Percentiles rank a stretch among this genome's conserved stretches.
Evolutionary conservation across 768 basidiomycete genomes (phyloP).

Genomic region (Fomitopsis serialis): DNA sequence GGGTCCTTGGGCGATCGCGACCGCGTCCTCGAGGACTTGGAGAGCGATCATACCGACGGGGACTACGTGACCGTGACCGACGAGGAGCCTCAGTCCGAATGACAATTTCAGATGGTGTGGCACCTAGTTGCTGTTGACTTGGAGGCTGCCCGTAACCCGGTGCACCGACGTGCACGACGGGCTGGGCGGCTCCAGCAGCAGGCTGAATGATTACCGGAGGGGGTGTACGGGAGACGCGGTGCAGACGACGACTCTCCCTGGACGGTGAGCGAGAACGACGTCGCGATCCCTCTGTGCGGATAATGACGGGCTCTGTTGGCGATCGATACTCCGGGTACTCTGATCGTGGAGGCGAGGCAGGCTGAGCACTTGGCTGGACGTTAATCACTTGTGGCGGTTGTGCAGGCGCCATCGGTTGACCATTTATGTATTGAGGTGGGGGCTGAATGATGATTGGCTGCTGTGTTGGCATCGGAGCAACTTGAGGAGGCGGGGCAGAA

Average conservation of each 20-base stretch:
- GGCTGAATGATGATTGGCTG: conserved; percentile 9
- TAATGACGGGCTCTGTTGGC: background rate
- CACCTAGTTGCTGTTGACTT: too few species aligned
- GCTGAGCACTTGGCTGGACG: background rate
- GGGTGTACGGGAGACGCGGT: background rate
- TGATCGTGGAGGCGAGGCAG: background rate
- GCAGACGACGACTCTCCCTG: background rate
- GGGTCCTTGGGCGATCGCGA: too few species aligned
- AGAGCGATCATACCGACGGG: too few species aligned
- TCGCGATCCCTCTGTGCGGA: background rate
- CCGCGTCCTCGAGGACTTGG: too few species aligned
- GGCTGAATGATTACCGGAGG: background rate
- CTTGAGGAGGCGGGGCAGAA: background rate
- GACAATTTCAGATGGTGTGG: too few species aligned
- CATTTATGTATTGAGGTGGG: background rate
- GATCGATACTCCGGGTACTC: background rate
- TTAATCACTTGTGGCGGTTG: background rate
- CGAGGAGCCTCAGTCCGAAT: too few species aligned
- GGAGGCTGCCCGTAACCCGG: too few species aligned
- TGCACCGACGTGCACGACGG: background rate
- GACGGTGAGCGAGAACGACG: background rate
- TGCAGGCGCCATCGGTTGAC: background rate
- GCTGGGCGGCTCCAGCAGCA: background rate
- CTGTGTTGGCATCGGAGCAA: background rate
- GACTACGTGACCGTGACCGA: too few species aligned